Percentiles rank a stretch among this genome's conserved stretches.
Conservation (phyloP, 495 filamentous ascomycete species). For the Monascus purpureus region DNA sequence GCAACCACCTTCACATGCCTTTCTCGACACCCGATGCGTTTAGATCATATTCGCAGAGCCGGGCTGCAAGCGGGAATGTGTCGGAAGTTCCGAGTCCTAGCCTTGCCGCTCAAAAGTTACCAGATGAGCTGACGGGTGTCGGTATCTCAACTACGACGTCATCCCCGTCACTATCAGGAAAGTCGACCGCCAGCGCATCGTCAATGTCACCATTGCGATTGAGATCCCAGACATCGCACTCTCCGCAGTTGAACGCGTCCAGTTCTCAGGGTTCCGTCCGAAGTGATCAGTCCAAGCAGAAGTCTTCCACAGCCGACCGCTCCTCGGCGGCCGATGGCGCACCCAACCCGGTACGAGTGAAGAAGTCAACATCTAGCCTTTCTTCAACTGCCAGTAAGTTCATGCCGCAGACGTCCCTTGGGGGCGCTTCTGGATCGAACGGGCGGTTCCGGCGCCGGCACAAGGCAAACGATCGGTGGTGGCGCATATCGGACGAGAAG, state of each 20-base stretch:
- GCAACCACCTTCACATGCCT: conserved; percentile 64
- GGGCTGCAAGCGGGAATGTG: conserved; percentile 31
- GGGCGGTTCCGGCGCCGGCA: conserved; percentile 39
- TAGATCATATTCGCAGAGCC: conserved; percentile 52
- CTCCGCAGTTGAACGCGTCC: conserved; percentile 24
- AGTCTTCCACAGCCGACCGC: too few relatives aligned
- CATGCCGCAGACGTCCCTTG: conserved; percentile 13
- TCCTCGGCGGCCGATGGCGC: too few relatives aligned
- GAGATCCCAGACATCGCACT: conserved; percentile 16
- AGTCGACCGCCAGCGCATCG: conserved; percentile 9
- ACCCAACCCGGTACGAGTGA: too few relatives aligned
- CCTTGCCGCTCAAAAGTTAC: conserved; percentile 14
- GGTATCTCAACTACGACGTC: conserved; percentile 26
- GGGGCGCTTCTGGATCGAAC: conserved; percentile 8
- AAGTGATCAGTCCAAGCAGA: conserved; percentile 20
- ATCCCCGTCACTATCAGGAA: conserved; percentile 26
- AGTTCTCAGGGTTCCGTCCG: conserved; percentile 23
- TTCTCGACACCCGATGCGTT: conserved; percentile 73
- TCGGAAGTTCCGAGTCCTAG: conserved; percentile 31
- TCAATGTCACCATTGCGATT: conserved; percentile 6
- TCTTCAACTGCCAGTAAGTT: conserved; percentile 11
- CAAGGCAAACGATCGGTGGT: conserved; percentile 66
- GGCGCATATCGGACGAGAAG: conserved; percentile 96
- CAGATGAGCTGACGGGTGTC: conserved; percentile 15
- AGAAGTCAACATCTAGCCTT: conserved; percentile 9